Evolutionary conservation across 257 asterid species (phyloP).

Genomic region (Pogostemon cablin): DNA sequence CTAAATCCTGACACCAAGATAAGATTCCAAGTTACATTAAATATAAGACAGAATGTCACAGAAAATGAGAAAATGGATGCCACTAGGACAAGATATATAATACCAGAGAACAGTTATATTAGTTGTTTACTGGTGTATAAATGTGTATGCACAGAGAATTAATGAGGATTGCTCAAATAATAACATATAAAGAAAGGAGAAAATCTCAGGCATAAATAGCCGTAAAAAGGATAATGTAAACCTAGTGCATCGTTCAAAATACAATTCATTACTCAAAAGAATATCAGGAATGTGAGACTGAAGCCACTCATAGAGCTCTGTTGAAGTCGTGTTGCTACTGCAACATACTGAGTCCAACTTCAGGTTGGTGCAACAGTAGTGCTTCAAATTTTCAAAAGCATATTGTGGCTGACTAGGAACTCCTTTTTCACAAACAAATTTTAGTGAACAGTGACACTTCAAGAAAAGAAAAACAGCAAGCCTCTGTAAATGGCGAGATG

Average conservation of each 20-base stretch:
- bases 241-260: conserved; percentile 46
- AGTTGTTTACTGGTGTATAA: not conserved
- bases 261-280: conserved; percentile 44
- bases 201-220: conserved; percentile 90
- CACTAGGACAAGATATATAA: not conserved
- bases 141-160: not conserved
- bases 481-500: conserved; percentile 69
- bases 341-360: conserved; percentile 39
- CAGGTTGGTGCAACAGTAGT: conserved; percentile 33
- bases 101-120: not conserved
- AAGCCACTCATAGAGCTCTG: conserved; percentile 73
- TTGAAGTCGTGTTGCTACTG: conserved; percentile 44
- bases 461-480: conserved; percentile 69
- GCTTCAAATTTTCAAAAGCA: conserved; percentile 32
- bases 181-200: conserved; percentile 31
- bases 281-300: conserved; percentile 56
- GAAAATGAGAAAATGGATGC: not conserved
- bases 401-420: conserved; percentile 33
- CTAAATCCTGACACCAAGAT: not conserved
- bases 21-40: not conserved
- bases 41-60: not conserved
- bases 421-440: conserved; percentile 41
- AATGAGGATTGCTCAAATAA: conserved; percentile 2
- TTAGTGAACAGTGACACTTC: conserved; percentile 51
- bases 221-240: conserved; percentile 71